Evolutionary conservation across 192 early-diverging fungal genomes (phyloP).

Genomic region (Coemansia guatemalensis): DNA sequence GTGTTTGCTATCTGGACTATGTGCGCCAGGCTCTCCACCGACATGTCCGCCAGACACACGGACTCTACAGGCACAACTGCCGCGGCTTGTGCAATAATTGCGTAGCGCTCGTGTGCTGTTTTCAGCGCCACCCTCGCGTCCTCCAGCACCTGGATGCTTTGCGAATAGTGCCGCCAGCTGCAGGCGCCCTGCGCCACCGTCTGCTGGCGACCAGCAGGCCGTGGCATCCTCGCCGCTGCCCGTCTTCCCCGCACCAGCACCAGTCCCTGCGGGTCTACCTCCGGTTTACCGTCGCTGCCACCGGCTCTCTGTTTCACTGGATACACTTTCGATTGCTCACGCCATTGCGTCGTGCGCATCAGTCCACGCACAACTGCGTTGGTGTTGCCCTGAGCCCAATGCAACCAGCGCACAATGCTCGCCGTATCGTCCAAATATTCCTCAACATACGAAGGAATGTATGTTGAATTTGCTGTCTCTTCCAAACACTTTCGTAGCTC

Average conservation of each 20-base stretch:
- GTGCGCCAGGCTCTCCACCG: no score
- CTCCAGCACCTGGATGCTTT: constrained; percentile 32
- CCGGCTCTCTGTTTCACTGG: constrained; percentile 8
- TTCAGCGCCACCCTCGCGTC: constrained; percentile 44
- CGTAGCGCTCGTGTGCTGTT: constrained; percentile 6
- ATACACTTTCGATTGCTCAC: constrained; percentile 43
- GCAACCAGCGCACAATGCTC: constrained; percentile 20
- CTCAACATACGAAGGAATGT: constrained; percentile 31
- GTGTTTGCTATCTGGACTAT: no score
- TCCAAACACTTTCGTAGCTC: neutral
- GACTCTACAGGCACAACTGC: constrained; percentile 43
- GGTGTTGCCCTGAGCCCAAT: constrained; percentile 18
- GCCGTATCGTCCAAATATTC: constrained; percentile 40
- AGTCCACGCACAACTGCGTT: constrained; percentile 1
- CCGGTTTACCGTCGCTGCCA: no score
- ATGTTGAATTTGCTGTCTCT: constrained; percentile 12
- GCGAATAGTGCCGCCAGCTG: constrained; percentile 20
- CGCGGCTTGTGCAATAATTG: constrained; percentile 12
- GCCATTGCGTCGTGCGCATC: constrained; percentile 33
- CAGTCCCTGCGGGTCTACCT: constrained; percentile 10
- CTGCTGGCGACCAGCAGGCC: neutral
- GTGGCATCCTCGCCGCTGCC: constrained; percentile 15
- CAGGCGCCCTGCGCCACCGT: constrained; percentile 1
- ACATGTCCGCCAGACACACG: constrained; percentile 30
- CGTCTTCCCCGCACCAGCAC: constrained; percentile 32